phyloP scores from a whole-genome alignment of 225 moss, liverwort and hornwort species.

The Marchantia paleacea region DNA sequence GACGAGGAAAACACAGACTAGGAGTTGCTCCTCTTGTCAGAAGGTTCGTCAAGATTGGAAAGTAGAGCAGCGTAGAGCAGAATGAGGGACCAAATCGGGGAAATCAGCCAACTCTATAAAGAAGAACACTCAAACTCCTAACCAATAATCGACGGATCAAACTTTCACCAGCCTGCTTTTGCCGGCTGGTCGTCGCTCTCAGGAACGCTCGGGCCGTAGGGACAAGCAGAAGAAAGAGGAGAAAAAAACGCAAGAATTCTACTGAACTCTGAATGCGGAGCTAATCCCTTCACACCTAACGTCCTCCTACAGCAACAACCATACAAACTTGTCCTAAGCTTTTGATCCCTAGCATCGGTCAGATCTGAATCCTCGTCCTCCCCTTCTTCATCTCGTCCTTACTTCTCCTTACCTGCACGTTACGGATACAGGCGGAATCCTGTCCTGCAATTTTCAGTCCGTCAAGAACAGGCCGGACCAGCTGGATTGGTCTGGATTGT shows the following conservation, averaged over 20 bases:
- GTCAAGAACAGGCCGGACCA: neutral
- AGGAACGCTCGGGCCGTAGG: neutral
- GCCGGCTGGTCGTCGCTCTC: neutral
- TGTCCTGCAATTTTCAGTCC: conserved; percentile 5
- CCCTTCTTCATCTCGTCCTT: neutral
- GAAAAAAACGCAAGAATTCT: neutral
- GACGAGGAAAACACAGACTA: neutral
- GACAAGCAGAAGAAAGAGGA: neutral
- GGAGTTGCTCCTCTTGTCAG: neutral
- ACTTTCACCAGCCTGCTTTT: neutral
- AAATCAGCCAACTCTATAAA: neutral
- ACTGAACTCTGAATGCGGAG: neutral
- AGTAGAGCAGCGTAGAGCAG: neutral
- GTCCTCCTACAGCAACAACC: conserved; percentile 1
- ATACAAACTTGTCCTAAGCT: neutral
- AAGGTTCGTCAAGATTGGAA: neutral
- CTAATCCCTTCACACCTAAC: neutral
- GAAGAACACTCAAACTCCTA: neutral
- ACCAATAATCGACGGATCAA: neutral
- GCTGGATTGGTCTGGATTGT: neutral
- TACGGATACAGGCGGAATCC: neutral
- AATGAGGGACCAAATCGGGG: neutral
- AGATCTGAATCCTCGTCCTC: neutral
- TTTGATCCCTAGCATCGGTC: neutral
- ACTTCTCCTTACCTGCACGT: conserved; percentile 1